Evolutionary conservation across 192 early-diverging fungal species (phyloP).

Genomic region (Entomortierella parvispora): DNA sequence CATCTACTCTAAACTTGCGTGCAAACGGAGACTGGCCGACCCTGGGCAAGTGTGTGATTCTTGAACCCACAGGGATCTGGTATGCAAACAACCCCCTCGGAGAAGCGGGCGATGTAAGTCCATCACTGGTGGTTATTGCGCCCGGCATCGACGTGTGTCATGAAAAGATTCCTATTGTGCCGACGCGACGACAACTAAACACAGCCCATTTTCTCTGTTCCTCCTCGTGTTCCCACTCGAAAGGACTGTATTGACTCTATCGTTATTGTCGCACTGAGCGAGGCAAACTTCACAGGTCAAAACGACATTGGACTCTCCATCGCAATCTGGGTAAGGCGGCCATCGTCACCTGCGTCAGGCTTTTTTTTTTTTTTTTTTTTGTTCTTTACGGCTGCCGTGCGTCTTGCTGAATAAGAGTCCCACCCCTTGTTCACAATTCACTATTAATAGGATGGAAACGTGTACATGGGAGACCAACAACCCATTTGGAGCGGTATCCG

Average conservation of each 20-base stretch:
- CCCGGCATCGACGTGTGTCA: too few species aligned
- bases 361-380: not conserved
- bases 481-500: slow-evolving; percentile 24
- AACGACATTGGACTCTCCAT: slow-evolving; percentile 14
- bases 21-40: slow-evolving; percentile 15
- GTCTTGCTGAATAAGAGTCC: too few species aligned
- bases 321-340: slow-evolving; percentile 25
- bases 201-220: too few species aligned
- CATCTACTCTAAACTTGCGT: slow-evolving; percentile 11
- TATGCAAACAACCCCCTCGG: slow-evolving; percentile 15
- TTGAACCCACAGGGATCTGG: slow-evolving; percentile 5
- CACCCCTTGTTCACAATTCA: not conserved
- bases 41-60: slow-evolving; percentile 16
- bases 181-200: too few species aligned
- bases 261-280: slow-evolving; percentile 11
- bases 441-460: slow-evolving; percentile 13
- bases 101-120: slow-evolving; percentile 4
- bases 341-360: not conserved
- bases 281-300: not conserved
- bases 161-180: too few species aligned
- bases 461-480: slow-evolving; percentile 1
- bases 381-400: not conserved
- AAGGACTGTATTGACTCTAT: not conserved
- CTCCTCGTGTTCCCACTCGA: slow-evolving; percentile 2
- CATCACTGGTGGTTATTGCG: too few species aligned